Conservation (phyloP, 768 basidiomycete genomes). For the Pleurotus pulmonarius region DNA sequence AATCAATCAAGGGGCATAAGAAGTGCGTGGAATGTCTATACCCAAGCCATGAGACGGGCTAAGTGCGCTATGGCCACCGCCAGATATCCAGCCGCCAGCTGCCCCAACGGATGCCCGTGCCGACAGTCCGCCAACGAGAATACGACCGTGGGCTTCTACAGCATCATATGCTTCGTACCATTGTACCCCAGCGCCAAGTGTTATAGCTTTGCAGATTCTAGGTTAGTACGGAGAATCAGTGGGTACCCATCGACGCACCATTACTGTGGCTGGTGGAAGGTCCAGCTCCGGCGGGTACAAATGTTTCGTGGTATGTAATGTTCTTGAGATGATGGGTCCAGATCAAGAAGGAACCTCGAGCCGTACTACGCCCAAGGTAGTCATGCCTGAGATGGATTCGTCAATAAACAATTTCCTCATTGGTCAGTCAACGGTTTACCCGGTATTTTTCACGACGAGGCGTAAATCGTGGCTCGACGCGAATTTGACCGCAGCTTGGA, state of each 20-base stretch:
- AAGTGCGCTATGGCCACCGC: conserved; percentile 42
- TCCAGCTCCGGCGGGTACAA: conserved; percentile 28
- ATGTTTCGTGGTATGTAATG: conserved; percentile 24
- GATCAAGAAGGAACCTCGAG: conserved; percentile 31
- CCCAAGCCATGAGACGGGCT: conserved; percentile 40
- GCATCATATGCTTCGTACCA: conserved; percentile 40
- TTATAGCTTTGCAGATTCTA: conserved; percentile 18
- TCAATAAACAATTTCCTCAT: neutral
- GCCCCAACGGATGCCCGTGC: conserved; percentile 39
- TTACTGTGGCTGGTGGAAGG: conserved; percentile 13
- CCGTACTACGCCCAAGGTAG: conserved; percentile 34
- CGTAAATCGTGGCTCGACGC: conserved; percentile 24
- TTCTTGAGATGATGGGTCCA: conserved; percentile 40
- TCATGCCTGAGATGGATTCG: conserved; percentile 24
- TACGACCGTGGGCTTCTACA: conserved; percentile 30
- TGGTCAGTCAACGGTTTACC: neutral
- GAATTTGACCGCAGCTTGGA: conserved; percentile 33
- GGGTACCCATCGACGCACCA: conserved; percentile 8
- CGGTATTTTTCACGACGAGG: conserved; percentile 21
- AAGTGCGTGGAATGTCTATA: conserved; percentile 13
- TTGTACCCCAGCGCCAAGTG: conserved; percentile 39
- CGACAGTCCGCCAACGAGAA: conserved; percentile 43
- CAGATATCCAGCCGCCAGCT: conserved; percentile 44
- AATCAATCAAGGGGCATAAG: neutral
- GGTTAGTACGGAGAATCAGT: neutral